Percentiles rank a stretch among this genome's conserved stretches.
Evolutionary conservation across 192 early-diverging fungal species (phyloP).

Genomic region (Linnemannia exigua): DNA sequence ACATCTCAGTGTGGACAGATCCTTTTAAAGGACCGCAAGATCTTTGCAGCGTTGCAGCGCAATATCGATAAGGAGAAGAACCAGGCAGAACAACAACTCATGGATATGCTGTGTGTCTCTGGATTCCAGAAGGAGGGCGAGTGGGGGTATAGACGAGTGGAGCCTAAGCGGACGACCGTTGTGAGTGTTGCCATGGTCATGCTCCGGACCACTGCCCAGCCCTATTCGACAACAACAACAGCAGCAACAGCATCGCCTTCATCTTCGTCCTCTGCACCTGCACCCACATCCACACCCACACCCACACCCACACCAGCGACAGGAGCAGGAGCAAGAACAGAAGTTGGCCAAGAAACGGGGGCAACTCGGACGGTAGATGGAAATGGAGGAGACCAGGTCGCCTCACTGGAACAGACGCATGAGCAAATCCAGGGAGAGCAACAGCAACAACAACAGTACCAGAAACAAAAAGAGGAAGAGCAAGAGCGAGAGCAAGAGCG

Average conservation of each 20-base stretch:
- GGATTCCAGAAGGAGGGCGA: slow-evolving; percentile 79
- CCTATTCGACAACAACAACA: background rate
- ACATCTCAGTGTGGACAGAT: slow-evolving; percentile 67
- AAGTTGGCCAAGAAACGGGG: background rate
- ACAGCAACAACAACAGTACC: background rate
- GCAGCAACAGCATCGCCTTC: background rate
- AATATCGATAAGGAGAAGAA: slow-evolving; percentile 79
- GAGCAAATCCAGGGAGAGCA: background rate
- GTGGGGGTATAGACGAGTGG: slow-evolving; percentile 80
- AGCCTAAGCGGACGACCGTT: slow-evolving; percentile 75
- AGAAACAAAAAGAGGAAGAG: background rate
- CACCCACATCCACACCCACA: background rate
- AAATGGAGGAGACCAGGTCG: background rate
- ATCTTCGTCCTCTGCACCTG: background rate
- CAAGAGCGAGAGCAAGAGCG: background rate
- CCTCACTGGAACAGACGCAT: background rate
- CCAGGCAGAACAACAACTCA: slow-evolving; percentile 81
- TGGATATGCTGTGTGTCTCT: slow-evolving; percentile 85
- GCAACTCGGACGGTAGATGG: background rate
- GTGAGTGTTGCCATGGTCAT: slow-evolving; percentile 78
- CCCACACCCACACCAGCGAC: background rate
- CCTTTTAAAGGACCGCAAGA: slow-evolving; percentile 73
- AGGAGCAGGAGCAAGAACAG: background rate
- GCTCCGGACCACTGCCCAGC: slow-evolving; percentile 70
- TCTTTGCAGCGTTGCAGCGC: slow-evolving; percentile 81